Percentiles rank a stretch among this genome's conserved stretches.
phyloP scores from a whole-genome alignment of 1,284 basidiomycete genomes.

The Nidula niveotomentosa region DNA sequence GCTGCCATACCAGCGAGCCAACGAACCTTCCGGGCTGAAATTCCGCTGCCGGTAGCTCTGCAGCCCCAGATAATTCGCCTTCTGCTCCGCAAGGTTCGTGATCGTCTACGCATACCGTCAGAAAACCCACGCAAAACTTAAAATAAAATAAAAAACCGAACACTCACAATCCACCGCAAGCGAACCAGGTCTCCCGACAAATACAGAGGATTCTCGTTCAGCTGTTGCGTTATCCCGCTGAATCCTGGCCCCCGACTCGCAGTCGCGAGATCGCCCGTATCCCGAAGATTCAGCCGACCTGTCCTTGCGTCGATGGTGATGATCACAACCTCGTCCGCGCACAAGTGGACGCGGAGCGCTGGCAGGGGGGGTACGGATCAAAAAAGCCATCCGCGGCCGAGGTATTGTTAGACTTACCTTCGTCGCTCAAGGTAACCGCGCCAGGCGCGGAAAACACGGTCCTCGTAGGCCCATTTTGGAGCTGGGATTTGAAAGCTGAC shows the following conservation, averaged over 20 bases:
- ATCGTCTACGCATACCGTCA: too few species aligned
- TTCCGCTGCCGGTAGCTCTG: constrained; percentile 70
- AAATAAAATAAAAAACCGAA: neutral
- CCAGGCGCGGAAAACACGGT: constrained; percentile 62
- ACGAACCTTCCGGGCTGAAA: constrained; percentile 57
- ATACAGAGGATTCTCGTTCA: constrained; percentile 64
- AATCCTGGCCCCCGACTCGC: constrained; percentile 68
- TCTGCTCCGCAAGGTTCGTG: constrained; percentile 71
- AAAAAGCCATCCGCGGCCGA: too few species aligned
- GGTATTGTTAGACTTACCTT: constrained; percentile 40
- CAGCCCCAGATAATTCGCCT: constrained; percentile 72
- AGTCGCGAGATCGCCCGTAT: constrained; percentile 74
- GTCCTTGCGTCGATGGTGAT: constrained; percentile 74
- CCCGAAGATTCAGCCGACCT: constrained; percentile 66
- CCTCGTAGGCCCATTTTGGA: constrained; percentile 46
- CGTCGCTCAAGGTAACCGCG: constrained; percentile 48
- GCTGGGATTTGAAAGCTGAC: constrained; percentile 47
- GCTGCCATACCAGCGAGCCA: constrained; percentile 6
- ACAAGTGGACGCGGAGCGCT: constrained; percentile 64
- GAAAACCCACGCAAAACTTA: neutral
- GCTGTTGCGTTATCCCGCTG: constrained; percentile 46
- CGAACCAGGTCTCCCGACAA: constrained; percentile 51
- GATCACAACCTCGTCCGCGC: constrained; percentile 70
- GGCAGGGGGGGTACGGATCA: too few species aligned
- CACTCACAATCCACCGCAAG: constrained; percentile 32